phyloP scores from a whole-genome alignment of 768 basidiomycete species.

The Nidula microcarpa region DNA sequence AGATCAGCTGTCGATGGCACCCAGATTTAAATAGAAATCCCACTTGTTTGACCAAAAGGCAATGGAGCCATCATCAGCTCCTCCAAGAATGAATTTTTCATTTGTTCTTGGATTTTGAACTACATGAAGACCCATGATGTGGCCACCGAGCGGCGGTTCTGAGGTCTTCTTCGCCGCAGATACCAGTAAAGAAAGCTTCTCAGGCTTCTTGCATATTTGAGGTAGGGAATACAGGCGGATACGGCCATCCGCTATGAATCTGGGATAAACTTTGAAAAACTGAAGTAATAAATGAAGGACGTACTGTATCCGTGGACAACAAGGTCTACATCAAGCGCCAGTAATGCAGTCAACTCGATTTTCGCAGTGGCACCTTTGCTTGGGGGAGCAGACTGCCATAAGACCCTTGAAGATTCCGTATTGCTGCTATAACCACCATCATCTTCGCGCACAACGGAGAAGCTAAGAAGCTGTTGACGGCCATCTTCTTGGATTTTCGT shows the following conservation, averaged over 20 bases:
- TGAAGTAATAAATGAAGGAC: conserved; percentile 11
- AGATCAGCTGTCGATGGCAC: background rate
- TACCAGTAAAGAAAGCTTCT: conserved; percentile 12
- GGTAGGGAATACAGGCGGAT: conserved; percentile 45
- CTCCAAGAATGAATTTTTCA: conserved; percentile 66
- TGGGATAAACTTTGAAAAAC: too few species aligned
- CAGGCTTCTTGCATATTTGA: conserved; percentile 25
- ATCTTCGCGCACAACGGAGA: background rate
- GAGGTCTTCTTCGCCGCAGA: conserved; percentile 35
- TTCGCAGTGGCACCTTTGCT: conserved; percentile 4
- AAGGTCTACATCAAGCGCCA: conserved; percentile 54
- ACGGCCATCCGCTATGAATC: conserved; percentile 45
- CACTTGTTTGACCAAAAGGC: conserved; percentile 66
- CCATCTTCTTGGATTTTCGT: conserved; percentile 9
- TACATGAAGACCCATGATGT: conserved; percentile 47
- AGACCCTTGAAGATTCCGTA: conserved; percentile 5
- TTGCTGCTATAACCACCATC: background rate
- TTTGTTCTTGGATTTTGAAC: conserved; percentile 56
- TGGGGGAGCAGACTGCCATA: conserved; percentile 21
- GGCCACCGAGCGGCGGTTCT: conserved; percentile 41
- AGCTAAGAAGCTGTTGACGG: conserved; percentile 8
- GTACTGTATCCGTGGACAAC: conserved; percentile 67
- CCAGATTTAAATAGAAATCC: background rate
- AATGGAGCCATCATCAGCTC: conserved; percentile 75
- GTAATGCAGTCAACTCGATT: conserved; percentile 26